A percentile compares a stretch with the other conserved stretches of the same genome.
Conservation (phyloP, 805 yeast genomes). For the Kuraishia piskuri region DNA sequence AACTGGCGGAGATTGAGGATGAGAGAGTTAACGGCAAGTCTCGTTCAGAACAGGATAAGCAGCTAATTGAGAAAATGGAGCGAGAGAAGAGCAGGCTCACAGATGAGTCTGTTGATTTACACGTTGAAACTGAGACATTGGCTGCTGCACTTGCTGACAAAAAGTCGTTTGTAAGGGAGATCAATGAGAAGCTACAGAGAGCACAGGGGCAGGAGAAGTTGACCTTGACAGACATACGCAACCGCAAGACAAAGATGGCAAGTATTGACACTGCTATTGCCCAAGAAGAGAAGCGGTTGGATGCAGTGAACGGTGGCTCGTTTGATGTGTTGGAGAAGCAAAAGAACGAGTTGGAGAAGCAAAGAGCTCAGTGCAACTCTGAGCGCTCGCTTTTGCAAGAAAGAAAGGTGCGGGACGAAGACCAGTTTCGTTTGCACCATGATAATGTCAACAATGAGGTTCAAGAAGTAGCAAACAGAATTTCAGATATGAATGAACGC, state of each 20-base stretch:
- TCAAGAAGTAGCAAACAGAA: slow-evolving; percentile 5
- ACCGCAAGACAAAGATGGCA: neutral
- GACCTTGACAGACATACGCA: neutral
- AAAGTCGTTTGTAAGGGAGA: slow-evolving; percentile 6
- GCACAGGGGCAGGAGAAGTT: slow-evolving; percentile 15
- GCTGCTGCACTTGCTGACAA: slow-evolving; percentile 8
- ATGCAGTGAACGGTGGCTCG: slow-evolving; percentile 1
- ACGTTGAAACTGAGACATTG: slow-evolving; percentile 10
- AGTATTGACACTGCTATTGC: neutral
- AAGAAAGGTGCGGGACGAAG: neutral
- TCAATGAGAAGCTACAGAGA: slow-evolving; percentile 12
- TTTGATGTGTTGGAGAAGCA: slow-evolving; percentile 1
- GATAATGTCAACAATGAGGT: slow-evolving; percentile 21
- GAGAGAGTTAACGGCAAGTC: slow-evolving; percentile 10
- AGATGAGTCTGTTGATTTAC: slow-evolving; percentile 10
- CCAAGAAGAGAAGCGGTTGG: neutral
- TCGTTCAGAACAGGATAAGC: slow-evolving; percentile 8
- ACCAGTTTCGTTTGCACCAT: slow-evolving; percentile 7
- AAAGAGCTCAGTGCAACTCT: neutral
- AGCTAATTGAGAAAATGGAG: slow-evolving; percentile 10
- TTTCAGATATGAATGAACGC: slow-evolving; percentile 1
- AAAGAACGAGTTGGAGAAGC: slow-evolving; percentile 6
- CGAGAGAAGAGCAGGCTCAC: slow-evolving; percentile 6
- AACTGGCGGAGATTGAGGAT: slow-evolving; percentile 9
- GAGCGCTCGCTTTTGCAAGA: slow-evolving; percentile 5